Percentiles rank a stretch among this genome's conserved stretches.
phyloP scores from a whole-genome alignment of 192 early-diverging fungal genomes.

The Entomortierella beljakovae region DNA sequence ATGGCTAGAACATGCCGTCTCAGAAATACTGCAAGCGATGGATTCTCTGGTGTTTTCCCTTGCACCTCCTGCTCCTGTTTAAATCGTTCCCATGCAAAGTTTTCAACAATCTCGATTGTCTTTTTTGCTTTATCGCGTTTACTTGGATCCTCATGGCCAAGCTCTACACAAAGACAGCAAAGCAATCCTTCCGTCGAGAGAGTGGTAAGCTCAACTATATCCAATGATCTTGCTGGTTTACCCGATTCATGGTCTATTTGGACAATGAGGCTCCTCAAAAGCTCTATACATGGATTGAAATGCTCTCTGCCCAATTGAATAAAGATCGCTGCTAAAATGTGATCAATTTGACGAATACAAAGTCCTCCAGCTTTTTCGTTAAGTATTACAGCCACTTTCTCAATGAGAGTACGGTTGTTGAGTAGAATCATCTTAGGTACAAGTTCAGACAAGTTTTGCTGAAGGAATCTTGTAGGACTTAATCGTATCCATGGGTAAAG shows the following conservation, averaged over 20 bases:
- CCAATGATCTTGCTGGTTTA: not conserved
- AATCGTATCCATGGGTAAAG: conserved; percentile 23
- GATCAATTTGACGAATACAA: conserved; percentile 32
- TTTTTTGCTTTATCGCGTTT: conserved; percentile 12
- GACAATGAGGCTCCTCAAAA: conserved; percentile 11
- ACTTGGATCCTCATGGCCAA: conserved; percentile 18
- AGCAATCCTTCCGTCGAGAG: conserved; percentile 22
- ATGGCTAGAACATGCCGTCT: conserved; percentile 35
- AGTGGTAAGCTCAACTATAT: conserved; percentile 10
- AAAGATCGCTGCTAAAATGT: conserved; percentile 25
- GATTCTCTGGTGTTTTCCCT: conserved; percentile 2
- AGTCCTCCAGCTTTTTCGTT: conserved; percentile 4
- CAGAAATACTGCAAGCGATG: conserved; percentile 23
- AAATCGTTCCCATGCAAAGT: conserved; percentile 9
- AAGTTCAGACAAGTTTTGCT: conserved; percentile 15
- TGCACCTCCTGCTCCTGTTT: not conserved
- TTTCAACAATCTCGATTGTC: conserved; percentile 23
- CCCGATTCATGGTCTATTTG: conserved; percentile 9
- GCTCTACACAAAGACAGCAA: conserved; percentile 21
- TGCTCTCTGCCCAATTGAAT: conserved; percentile 7
- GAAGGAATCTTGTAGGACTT: conserved; percentile 17
- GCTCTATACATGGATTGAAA: conserved; percentile 13
- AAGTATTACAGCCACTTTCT: conserved; percentile 12
- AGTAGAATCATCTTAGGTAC: conserved; percentile 33
- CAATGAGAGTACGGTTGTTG: conserved; percentile 11